Evolutionary conservation across 1,284 basidiomycete genomes (phyloP), one percentile per base, ranked within the genome.

Genomic region (Cutaneotrichosporon dermatis): DNA sequence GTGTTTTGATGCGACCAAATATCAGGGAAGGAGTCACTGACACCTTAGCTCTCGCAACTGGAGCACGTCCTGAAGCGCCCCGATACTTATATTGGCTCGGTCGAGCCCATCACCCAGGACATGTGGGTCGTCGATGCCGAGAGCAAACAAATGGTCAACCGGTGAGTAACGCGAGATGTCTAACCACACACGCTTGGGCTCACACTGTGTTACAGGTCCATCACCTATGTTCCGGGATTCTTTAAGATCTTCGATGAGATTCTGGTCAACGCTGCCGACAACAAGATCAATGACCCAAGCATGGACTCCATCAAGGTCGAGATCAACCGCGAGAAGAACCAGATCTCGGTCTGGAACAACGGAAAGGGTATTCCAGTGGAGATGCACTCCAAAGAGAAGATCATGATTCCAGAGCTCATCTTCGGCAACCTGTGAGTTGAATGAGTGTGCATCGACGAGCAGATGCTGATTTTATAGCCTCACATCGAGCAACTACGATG

Each of bases 241-340:
- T 96, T 96, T 85, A 99, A 99, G 83, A 99, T 99, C 74, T 89
- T 99, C 49, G 96, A 99, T 73, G 96, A 99, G 80, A 99, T 99
- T 71, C 83, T 99, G 6, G 96, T 99, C 69, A 99, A 99, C 75
- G 96, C 96, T 15, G 96, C 96, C 6, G 96, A 99, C 77, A 97
- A 99, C 81, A 61, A 95, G 92, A 89, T 94, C 73, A 94, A 94
- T 65, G 93, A 96, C 76, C 58, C 84, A 1, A 85, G 74, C 55
- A 96, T 96, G 93, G 89, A 93, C 79, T 85, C 86, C 6, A 81
- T 97, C 73, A 95, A 93, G 78, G 85, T 96, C 62, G 87, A 79
- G 39, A 90, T 99, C 61, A 87, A 99, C 76, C 79, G 87, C 33
- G 91, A 94, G 64, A 85, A 88, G 67, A 87, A 87, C 68, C 83